Percentiles rank a stretch among this genome's conserved stretches.
These are phyloP conservation scores for Hippophae rhamnoides DNA, from an alignment of 306 rosid genomes.

Conservation along the genomic window DNA sequence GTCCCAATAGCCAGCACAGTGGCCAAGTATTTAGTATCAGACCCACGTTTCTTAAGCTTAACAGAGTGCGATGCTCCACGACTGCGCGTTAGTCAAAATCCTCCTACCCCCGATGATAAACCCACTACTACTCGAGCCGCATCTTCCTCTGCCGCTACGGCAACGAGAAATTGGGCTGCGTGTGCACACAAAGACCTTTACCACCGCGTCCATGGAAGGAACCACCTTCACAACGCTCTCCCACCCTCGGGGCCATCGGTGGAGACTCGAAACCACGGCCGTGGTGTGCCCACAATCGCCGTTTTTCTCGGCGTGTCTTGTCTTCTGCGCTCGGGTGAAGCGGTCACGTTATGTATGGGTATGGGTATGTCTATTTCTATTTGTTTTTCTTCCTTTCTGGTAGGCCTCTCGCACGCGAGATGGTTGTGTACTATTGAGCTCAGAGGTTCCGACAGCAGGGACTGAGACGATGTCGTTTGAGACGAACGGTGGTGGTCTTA, in stretches of 20 bases:
- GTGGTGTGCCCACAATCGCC: slow-evolving; percentile 18
- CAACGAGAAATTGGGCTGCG: slow-evolving; percentile 71
- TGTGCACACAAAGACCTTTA: slow-evolving; percentile 70
- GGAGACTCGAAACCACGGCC: slow-evolving; percentile 20
- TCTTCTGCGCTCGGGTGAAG: slow-evolving; percentile 30
- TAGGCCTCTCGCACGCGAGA: slow-evolving; percentile 31
- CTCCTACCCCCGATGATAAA: slow-evolving; percentile 53
- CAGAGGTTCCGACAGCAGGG: slow-evolving; percentile 17
- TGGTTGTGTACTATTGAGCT: slow-evolving; percentile 16
- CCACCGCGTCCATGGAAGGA: slow-evolving; percentile 77
- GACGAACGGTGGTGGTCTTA: too few relatives aligned
- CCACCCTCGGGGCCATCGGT: slow-evolving; percentile 26
- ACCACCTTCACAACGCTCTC: slow-evolving; percentile 39
- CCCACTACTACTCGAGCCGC: slow-evolving; percentile 73
- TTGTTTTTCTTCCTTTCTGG: slow-evolving; percentile 24
- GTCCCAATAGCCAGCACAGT: slow-evolving; percentile 82
- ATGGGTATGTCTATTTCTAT: slow-evolving; percentile 6
- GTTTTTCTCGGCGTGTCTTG: slow-evolving; percentile 33
- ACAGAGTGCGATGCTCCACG: slow-evolving; percentile 81
- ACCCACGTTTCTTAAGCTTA: slow-evolving; percentile 81
- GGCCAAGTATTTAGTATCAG: slow-evolving; percentile 74
- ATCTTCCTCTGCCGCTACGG: slow-evolving; percentile 87
- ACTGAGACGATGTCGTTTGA: slow-evolving; percentile 18
- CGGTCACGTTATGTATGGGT: slow-evolving; percentile 7
- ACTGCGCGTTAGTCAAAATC: slow-evolving; percentile 74